phyloP scores from a whole-genome alignment of 305 asterid species.

The Andrographis paniculata region DNA sequence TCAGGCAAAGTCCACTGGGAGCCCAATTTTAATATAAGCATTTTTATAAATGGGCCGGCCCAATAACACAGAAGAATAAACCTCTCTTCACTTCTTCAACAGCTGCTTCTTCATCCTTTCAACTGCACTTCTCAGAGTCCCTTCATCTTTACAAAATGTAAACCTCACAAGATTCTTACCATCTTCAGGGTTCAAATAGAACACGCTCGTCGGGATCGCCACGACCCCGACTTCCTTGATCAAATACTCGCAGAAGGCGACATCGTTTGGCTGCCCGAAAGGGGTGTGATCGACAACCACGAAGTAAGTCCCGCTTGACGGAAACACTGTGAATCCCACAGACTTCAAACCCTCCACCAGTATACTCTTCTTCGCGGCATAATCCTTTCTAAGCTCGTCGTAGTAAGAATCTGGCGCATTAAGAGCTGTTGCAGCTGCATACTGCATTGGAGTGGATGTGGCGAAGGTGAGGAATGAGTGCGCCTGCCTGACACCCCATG shows the following conservation, averaged over 20 bases:
- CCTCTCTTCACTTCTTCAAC: conserved; percentile 29
- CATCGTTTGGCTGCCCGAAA: conserved; percentile 66
- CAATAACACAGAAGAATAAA: not conserved
- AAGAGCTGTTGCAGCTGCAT: conserved; percentile 71
- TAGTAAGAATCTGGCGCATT: conserved; percentile 68
- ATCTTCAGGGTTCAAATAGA: conserved; percentile 77
- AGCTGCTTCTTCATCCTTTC: conserved; percentile 83
- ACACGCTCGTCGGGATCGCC: conserved; percentile 89
- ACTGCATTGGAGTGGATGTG: conserved; percentile 89
- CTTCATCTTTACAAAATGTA: conserved; percentile 92
- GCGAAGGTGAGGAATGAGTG: conserved; percentile 87
- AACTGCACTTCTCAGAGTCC: conserved; percentile 69
- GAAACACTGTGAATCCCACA: conserved; percentile 69
- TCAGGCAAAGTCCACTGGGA: too few species aligned
- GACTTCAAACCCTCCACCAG: conserved; percentile 71
- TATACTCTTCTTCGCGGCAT: conserved; percentile 55
- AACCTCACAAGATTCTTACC: conserved; percentile 95
- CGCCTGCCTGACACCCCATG: conserved; percentile 91
- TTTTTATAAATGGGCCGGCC: not conserved
- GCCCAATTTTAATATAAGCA: too few species aligned
- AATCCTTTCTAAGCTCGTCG: conserved; percentile 66
- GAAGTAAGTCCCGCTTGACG: conserved; percentile 90
- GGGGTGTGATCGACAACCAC: conserved; percentile 83
- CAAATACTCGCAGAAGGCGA: conserved; percentile 82
- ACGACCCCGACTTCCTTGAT: conserved; percentile 92